Percentiles rank a stretch among this genome's conserved stretches.
These are phyloP conservation scores for Takakia lepidozioides DNA, from an alignment of 225 moss, liverwort and hornwort species.

Conservation along the genomic window DNA sequence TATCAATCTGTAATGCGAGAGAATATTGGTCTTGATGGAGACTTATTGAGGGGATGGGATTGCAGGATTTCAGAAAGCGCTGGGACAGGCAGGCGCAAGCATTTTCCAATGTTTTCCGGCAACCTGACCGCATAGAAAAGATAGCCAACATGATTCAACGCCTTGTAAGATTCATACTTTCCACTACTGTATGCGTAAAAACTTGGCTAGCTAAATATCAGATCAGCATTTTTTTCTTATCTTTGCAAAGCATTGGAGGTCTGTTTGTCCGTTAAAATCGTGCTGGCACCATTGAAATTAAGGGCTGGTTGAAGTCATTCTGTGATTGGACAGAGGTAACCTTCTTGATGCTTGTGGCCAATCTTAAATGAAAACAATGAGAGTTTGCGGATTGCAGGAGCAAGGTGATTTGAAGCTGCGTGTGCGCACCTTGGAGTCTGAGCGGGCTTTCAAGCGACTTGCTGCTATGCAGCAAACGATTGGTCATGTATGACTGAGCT, in stretches of 20 bases:
- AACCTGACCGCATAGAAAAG: conserved; percentile 86
- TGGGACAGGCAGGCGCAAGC: conserved; percentile 90
- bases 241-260: neutral
- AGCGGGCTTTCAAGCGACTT: conserved; percentile 89
- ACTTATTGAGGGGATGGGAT: neutral
- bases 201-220: neutral
- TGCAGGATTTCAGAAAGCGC: conserved; percentile 72
- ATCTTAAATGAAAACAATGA: neutral
- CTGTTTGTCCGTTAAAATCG: too few species aligned
- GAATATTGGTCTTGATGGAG: too few species aligned
- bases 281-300: too few species aligned
- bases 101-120: conserved; percentile 78
- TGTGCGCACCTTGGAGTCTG: conserved; percentile 90
- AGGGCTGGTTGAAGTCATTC: too few species aligned
- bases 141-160: conserved; percentile 81
- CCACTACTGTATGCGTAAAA: neutral
- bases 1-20: too few species aligned
- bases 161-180: conserved; percentile 67
- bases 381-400: conserved; percentile 46
- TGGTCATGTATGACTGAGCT: conserved; percentile 50
- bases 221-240: neutral
- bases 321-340: too few species aligned
- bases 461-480: conserved; percentile 85
- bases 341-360: neutral
- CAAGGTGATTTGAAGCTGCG: conserved; percentile 98